Evolutionary conservation across 2,329 filamentous ascomycete genomes (phyloP).

Genomic region (Calycina marina): DNA sequence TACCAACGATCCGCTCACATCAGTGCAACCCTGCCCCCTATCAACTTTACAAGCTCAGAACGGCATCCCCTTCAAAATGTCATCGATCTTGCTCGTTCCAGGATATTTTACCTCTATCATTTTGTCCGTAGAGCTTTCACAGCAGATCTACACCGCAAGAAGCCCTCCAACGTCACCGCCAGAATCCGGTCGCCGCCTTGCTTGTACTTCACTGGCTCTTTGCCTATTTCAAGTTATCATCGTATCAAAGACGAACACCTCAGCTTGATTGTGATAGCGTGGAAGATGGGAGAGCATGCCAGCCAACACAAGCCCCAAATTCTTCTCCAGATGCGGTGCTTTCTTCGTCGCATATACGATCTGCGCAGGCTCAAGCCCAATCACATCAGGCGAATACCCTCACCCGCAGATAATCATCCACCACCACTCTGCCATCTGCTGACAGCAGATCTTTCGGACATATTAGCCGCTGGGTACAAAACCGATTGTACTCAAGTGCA

Average conservation of each 20-base stretch:
- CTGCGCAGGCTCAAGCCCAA: conserved; percentile 13
- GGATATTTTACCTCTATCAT: no score
- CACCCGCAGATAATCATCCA: conserved; percentile 37
- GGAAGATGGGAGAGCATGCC: no score
- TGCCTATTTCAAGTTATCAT: no score
- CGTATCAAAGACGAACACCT: no score
- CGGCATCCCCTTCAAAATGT: no score
- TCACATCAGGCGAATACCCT: conserved; percentile 23
- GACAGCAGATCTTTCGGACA: conserved; percentile 30
- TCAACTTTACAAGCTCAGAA: no score
- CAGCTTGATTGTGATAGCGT: no score
- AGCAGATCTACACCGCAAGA: no score
- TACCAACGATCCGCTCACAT: no score
- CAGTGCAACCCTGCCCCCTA: no score
- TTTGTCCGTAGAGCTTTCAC: no score
- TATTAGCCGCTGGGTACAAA: conserved; percentile 39
- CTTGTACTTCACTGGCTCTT: conserved; percentile 13
- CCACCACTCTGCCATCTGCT: conserved; percentile 29
- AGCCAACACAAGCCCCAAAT: conserved; percentile 15
- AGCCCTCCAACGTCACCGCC: background rate
- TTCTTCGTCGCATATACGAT: conserved; percentile 13
- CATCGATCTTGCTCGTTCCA: no score
- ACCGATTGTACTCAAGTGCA: conserved; percentile 43
- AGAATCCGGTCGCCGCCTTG: conserved; percentile 7
- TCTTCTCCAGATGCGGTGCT: conserved; percentile 12